Conservation (phyloP, 1,139 yeast genomes). For the Suhomyces maxii region DNA sequence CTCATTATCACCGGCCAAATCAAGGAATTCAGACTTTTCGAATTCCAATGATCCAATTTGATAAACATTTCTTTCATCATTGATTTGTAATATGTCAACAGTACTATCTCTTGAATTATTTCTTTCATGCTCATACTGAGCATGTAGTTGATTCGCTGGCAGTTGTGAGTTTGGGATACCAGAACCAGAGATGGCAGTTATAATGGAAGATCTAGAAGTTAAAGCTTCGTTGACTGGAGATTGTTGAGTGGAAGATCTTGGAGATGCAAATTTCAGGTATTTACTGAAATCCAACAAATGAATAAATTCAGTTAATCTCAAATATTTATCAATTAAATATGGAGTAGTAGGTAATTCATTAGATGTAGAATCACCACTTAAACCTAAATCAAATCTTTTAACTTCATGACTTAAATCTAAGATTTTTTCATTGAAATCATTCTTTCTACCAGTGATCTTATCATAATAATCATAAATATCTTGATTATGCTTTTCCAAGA, state of each 20-base stretch:
- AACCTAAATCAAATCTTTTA: conserved; percentile 50
- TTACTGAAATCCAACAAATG: conserved; percentile 37
- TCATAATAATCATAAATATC: conserved; percentile 71
- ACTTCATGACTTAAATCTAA: conserved; percentile 59
- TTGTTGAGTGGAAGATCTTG: conserved; percentile 4
- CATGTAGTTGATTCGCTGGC: conserved; percentile 3
- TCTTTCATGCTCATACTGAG: conserved; percentile 1
- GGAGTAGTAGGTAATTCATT: conserved; percentile 69
- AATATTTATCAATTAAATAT: conserved; percentile 63
- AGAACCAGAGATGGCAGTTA: conserved; percentile 7
- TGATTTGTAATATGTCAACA: conserved; percentile 12
- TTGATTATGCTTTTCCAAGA: conserved; percentile 55
- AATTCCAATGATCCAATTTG: conserved; percentile 57
- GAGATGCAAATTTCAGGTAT: conserved; percentile 4
- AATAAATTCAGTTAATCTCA: conserved; percentile 60
- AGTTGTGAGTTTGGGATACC: conserved; percentile 4
- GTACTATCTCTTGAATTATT: conserved; percentile 14
- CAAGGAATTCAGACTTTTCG: conserved; percentile 51
- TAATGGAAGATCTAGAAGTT: conserved; percentile 12
- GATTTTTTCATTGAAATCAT: conserved; percentile 62
- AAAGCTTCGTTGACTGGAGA: conserved; percentile 14
- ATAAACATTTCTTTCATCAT: conserved; percentile 32
- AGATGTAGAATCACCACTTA: conserved; percentile 45
- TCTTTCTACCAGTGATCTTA: conserved; percentile 66
- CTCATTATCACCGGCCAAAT: conserved; percentile 47